Conservation (phyloP, 352 stramenopile genomes). For the Phytophthora macrochlamydospora region DNA sequence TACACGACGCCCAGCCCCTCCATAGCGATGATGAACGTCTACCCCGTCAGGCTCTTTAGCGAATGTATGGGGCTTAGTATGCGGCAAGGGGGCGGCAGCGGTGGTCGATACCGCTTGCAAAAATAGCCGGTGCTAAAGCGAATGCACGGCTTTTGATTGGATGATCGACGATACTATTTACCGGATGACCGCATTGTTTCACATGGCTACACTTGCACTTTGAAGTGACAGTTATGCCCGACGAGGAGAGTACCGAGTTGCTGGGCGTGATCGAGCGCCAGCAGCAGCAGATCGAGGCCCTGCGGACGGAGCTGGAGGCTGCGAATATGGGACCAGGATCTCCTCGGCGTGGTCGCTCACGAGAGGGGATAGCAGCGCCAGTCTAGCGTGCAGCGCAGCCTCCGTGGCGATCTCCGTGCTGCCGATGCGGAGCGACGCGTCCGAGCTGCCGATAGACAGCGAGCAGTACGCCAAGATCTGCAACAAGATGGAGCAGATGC, state of each 20-base stretch:
- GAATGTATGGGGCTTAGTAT: slow-evolving; percentile 24
- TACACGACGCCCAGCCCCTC: slow-evolving; percentile 79
- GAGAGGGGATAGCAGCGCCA: slow-evolving; percentile 17
- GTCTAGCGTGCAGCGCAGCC: slow-evolving; percentile 21
- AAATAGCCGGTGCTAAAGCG: neutral
- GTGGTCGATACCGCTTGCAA: neutral
- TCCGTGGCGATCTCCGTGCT: slow-evolving; percentile 35
- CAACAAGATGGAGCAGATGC: slow-evolving; percentile 42
- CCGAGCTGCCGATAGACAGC: slow-evolving; percentile 38
- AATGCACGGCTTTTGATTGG: neutral
- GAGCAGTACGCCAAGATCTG: slow-evolving; percentile 52
- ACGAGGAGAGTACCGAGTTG: slow-evolving; percentile 34
- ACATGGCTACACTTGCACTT: slow-evolving; percentile 4
- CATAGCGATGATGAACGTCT: slow-evolving; percentile 41
- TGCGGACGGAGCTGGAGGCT: slow-evolving; percentile 24
- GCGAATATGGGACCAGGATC: neutral
- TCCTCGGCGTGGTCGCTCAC: neutral
- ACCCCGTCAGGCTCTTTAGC: slow-evolving; percentile 21
- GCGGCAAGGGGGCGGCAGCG: neutral
- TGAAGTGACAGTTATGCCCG: slow-evolving; percentile 8
- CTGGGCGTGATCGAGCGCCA: slow-evolving; percentile 49
- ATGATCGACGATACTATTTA: neutral
- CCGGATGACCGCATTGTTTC: neutral
- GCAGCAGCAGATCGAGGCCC: slow-evolving; percentile 52
- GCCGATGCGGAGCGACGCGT: slow-evolving; percentile 14